Percentiles rank a stretch among this genome's conserved stretches.
Evolutionary conservation across 805 yeast species (phyloP).

Genomic region (Tetrapisispora pingtungensis): DNA sequence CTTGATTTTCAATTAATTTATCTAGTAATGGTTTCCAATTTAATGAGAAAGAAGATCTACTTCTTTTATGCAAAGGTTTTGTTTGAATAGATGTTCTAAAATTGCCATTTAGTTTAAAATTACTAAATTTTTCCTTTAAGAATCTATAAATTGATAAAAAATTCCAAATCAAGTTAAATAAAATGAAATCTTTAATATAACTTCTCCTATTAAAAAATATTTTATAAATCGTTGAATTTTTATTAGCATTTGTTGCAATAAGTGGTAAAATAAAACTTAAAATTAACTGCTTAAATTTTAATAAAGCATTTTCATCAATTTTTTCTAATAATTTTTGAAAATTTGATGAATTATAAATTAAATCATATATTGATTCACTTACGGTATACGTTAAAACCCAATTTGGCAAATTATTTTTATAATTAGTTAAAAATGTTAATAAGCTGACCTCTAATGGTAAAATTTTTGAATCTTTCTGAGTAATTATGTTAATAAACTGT

Average conservation of each 20-base stretch:
- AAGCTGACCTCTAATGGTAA: background rate
- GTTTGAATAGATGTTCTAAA: background rate
- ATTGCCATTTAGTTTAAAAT: background rate
- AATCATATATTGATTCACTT: constrained; percentile 10
- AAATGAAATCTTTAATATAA: constrained; percentile 10
- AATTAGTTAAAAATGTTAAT: background rate
- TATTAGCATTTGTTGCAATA: constrained; percentile 3
- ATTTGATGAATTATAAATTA: background rate
- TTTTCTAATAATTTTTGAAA: background rate
- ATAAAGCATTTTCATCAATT: constrained; percentile 2
- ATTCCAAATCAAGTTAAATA: constrained; percentile 15
- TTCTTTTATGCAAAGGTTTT: background rate
- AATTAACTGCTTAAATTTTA: constrained; percentile 7
- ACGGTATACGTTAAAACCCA: constrained; percentile 11
- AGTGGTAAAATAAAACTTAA: constrained; percentile 11
- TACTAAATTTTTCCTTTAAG: background rate
- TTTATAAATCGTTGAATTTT: constrained; percentile 1
- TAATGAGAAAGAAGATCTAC: constrained; percentile 10
- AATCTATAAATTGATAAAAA: constrained; percentile 8
- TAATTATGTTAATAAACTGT: background rate
- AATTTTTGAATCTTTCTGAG: background rate
- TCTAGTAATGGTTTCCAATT: constrained; percentile 16
- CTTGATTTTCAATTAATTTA: constrained; percentile 14
- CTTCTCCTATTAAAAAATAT: constrained; percentile 11
- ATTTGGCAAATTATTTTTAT: constrained; percentile 5